phyloP scores from a whole-genome alignment of 306 rosid genomes.

The Hippophae gyantsensis region DNA sequence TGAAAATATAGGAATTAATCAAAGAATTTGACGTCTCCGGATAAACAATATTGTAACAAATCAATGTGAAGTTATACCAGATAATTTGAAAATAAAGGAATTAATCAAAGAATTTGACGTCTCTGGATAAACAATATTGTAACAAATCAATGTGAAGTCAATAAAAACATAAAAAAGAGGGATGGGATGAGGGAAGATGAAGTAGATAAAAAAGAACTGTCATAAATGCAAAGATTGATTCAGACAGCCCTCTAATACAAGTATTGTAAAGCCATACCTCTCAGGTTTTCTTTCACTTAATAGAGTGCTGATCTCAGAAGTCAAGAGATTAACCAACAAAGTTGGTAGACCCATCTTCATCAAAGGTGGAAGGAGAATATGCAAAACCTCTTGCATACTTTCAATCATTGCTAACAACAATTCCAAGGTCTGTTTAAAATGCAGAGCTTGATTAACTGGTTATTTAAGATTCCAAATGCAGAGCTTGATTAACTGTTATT shows the following conservation, averaged over 20 bases:
- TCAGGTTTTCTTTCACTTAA: conserved; percentile 51
- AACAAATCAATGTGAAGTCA: too few species aligned
- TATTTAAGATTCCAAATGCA: not conserved
- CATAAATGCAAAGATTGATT: not conserved
- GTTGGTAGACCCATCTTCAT: conserved; percentile 75
- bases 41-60: too few species aligned
- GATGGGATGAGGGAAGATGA: too few species aligned
- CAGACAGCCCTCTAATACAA: not conserved
- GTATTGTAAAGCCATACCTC: conserved; percentile 38
- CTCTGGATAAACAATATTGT: too few species aligned
- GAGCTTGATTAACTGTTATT: not conserved
- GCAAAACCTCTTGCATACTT: conserved; percentile 45
- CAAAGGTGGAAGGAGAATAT: conserved; percentile 50
- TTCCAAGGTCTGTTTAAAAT: conserved; percentile 51
- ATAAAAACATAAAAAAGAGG: too few species aligned
- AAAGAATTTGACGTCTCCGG: not conserved
- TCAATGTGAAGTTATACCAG: too few species aligned
- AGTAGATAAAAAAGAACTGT: not conserved
- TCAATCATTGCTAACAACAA: conserved; percentile 64
- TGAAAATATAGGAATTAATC: too few species aligned
- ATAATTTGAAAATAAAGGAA: too few species aligned
- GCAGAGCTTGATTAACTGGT: conserved; percentile 13
- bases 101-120: too few species aligned
- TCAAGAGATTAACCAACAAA: conserved; percentile 54
- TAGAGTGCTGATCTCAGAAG: conserved; percentile 52